Evolutionary conservation across 192 early-diverging fungal genomes (phyloP), one percentile per base, ranked within the genome.

Genomic region (Physocladia obscura): DNA sequence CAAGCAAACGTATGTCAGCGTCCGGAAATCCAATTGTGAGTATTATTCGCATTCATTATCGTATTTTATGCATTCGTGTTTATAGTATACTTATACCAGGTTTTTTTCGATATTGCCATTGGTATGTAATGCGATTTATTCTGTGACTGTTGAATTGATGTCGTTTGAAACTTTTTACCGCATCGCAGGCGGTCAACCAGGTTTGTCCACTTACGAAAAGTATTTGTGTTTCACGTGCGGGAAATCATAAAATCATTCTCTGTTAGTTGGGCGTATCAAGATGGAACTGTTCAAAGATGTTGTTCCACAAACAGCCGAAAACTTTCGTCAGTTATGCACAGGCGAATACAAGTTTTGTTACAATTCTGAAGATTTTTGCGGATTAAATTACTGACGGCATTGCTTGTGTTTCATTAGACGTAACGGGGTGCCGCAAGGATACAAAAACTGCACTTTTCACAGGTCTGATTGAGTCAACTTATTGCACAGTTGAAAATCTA

Each of bases 271-370:
- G 5, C 69, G 84, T 11, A 73, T 85, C 50, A 82, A 85, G 49
- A 82, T 85, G 81, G 84, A 86, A 59, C 75, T 84, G 8, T 89
- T 89, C 79, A 82, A 82, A 47, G 89, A 97, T 67, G 86, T 89
- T 35, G 89, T 90, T 21, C 96, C 96, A 74, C 90, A 89, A 85
- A 96, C 94, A n/a, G 89, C 89, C 35, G 92, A 98, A 77, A 98
- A 98, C 89, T 98, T 98, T 79, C 84, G 92, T 63, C 94, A 96
- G 78, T 65, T 96, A 8, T 96, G 94, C 69, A 94, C 93, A 26
- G 94, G 94, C 48, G 94, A 96, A 83, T 91, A 87, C 81, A 80
- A 76, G 77, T 1, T 22, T 49, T 50, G 19, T 8, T 74, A 13
- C 37, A 44, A 37, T 35, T 24, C 24, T 2, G 35, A 52, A 71